phyloP scores from a whole-genome alignment of 1,284 basidiomycete genomes.

The Sutorius eximius region DNA sequence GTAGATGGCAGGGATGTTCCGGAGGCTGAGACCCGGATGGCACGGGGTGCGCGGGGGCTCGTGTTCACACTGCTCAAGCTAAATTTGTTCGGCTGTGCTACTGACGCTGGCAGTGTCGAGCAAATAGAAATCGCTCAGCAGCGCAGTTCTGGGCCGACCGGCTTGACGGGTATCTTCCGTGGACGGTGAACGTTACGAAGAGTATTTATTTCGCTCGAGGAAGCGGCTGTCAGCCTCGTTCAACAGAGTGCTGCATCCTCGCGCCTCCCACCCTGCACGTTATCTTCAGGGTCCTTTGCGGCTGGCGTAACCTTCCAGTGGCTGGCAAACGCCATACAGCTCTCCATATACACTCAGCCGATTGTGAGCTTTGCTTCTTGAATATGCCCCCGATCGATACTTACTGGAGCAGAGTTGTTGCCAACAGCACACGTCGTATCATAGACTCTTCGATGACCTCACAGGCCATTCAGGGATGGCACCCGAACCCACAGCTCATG shows the following conservation, averaged over 20 bases:
- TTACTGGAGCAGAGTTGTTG: slow-evolving; percentile 5
- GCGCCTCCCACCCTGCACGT: background rate
- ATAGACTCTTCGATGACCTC: slow-evolving; percentile 22
- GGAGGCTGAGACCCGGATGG: background rate
- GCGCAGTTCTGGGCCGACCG: slow-evolving; percentile 11
- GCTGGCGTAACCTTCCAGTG: background rate
- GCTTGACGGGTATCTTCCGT: slow-evolving; percentile 19
- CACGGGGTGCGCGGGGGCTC: slow-evolving; percentile 21
- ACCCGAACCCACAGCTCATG: slow-evolving; percentile 36
- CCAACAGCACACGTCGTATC: background rate
- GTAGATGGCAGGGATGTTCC: background rate
- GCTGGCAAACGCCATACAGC: slow-evolving; percentile 5
- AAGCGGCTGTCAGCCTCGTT: background rate
- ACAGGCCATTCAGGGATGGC: slow-evolving; percentile 33
- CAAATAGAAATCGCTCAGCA: background rate
- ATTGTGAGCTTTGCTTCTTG: slow-evolving; percentile 9
- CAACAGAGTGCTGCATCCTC: background rate
- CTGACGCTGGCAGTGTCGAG: background rate
- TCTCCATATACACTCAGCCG: background rate
- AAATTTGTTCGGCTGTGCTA: slow-evolving; percentile 22
- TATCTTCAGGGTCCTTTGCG: slow-evolving; percentile 10
- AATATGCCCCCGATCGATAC: slow-evolving; percentile 1
- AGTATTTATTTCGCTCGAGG: slow-evolving; percentile 19
- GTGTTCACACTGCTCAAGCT: background rate
- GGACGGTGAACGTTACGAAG: background rate